Evolutionary conservation across 2,329 filamentous ascomycete genomes (phyloP).

Genomic region (Talaromyces amestolkiae): DNA sequence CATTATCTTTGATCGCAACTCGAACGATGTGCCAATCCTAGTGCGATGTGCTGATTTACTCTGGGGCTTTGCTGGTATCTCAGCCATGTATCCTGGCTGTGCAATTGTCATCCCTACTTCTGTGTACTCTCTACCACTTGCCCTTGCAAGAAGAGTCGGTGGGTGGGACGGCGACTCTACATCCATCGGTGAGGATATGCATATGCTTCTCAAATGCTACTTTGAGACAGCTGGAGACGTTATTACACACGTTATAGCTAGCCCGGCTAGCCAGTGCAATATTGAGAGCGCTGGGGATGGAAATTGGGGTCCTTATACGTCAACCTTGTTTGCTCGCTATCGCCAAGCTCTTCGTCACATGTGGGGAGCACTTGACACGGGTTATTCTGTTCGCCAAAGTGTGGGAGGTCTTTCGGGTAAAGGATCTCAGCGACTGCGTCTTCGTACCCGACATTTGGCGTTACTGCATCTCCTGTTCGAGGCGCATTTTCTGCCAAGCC

Average conservation of each 20-base stretch:
- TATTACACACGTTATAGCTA: conserved; percentile 62
- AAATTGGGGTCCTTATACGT: conserved; percentile 47
- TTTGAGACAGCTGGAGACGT: conserved; percentile 70
- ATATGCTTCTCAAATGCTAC: conserved; percentile 78
- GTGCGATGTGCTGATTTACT: conserved; percentile 71
- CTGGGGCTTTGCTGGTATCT: conserved; percentile 69
- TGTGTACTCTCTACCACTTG: conserved; percentile 68
- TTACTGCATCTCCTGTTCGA: conserved; percentile 67
- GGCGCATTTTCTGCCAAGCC: conserved; percentile 67
- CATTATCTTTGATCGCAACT: conserved; percentile 72
- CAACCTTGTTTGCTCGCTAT: conserved; percentile 64
- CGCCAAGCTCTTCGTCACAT: conserved; percentile 71
- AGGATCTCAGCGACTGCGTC: conserved; percentile 26
- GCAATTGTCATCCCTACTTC: conserved; percentile 68
- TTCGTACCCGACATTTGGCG: conserved; percentile 47
- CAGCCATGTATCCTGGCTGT: conserved; percentile 64
- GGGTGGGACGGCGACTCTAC: conserved; percentile 71
- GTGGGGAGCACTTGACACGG: conserved; percentile 68
- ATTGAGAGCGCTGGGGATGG: conserved; percentile 59
- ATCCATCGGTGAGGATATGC: conserved; percentile 71
- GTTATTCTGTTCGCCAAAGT: conserved; percentile 56
- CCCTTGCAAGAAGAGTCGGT: conserved; percentile 65
- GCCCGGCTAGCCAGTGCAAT: conserved; percentile 71
- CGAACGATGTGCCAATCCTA: conserved; percentile 63
- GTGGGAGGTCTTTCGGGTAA: conserved; percentile 22